Evolutionary conservation across 2,329 filamentous ascomycete genomes (phyloP).

Genomic region (Penicillium sp.): DNA sequence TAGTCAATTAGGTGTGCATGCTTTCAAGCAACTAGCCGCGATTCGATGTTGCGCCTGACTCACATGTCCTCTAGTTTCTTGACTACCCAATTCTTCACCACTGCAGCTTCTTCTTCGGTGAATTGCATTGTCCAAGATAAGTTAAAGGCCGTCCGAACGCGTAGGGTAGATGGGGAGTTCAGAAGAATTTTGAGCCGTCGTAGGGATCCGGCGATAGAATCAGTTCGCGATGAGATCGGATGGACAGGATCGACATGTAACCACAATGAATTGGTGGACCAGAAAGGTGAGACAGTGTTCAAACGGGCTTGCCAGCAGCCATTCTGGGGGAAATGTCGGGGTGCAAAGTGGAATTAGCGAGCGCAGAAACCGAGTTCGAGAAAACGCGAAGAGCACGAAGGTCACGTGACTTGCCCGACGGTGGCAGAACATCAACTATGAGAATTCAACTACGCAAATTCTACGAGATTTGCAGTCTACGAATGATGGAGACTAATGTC

Average conservation of each 20-base stretch:
- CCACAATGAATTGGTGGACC: too few species aligned
- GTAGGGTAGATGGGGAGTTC: conserved; percentile 1
- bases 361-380: too few species aligned
- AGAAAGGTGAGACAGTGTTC: too few species aligned
- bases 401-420: not conserved
- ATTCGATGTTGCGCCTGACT: conserved; percentile 19
- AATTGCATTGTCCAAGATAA: conserved; percentile 50
- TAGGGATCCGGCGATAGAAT: conserved; percentile 11
- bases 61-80: conserved; percentile 55
- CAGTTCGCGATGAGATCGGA: conserved; percentile 1
- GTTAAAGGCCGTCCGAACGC: not conserved
- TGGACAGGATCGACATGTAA: too few species aligned
- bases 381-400: not conserved
- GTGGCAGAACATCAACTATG: too few species aligned
- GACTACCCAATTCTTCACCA: conserved; percentile 55
- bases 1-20: conserved; percentile 7
- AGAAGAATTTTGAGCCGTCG: too few species aligned
- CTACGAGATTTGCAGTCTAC: too few species aligned
- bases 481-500: conserved; percentile 7
- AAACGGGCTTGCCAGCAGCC: too few species aligned
- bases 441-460: too few species aligned
- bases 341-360: too few species aligned
- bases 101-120: conserved; percentile 47
- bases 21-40: not conserved
- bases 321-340: too few species aligned